Percentiles rank a stretch among this genome's conserved stretches.
Evolutionary conservation across 768 basidiomycete species (phyloP).

Genomic region (Suillus placidus): DNA sequence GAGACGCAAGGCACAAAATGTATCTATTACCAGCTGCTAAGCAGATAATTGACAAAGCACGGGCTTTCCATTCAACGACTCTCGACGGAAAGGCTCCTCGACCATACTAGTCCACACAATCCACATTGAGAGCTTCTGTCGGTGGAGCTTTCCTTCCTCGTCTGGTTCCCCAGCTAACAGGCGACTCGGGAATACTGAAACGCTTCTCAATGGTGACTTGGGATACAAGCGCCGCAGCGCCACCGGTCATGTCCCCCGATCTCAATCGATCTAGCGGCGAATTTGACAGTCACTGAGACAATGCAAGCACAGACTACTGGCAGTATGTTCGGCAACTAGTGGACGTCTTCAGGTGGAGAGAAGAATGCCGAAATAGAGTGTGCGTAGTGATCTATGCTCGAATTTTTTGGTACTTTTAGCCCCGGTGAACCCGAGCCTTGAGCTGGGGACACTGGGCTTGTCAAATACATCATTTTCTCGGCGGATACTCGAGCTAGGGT

Average conservation of each 20-base stretch:
- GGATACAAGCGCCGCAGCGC: slow-evolving; percentile 44
- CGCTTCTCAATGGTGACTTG: slow-evolving; percentile 69
- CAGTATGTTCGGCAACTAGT: slow-evolving; percentile 76
- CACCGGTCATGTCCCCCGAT: slow-evolving; percentile 37
- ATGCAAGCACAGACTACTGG: slow-evolving; percentile 73
- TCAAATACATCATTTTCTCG: too few relatives aligned
- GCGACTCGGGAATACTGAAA: slow-evolving; percentile 66
- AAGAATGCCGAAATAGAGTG: slow-evolving; percentile 39
- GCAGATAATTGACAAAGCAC: slow-evolving; percentile 64
- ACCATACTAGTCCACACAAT: slow-evolving; percentile 40
- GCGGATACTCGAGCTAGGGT: too few relatives aligned
- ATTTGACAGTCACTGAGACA: slow-evolving; percentile 34
- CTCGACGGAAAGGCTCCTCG: slow-evolving; percentile 35
- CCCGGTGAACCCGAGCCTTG: too few relatives aligned
- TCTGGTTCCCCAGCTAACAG: slow-evolving; percentile 75
- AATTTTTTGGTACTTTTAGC: too few relatives aligned
- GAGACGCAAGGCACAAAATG: slow-evolving; percentile 67
- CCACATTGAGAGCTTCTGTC: slow-evolving; percentile 63
- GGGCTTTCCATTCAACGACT: slow-evolving; percentile 40
- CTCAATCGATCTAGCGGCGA: slow-evolving; percentile 43
- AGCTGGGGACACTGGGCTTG: too few relatives aligned
- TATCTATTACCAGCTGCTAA: slow-evolving; percentile 59
- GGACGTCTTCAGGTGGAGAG: slow-evolving; percentile 66
- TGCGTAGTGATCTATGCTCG: slow-evolving; percentile 9
- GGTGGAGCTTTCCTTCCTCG: slow-evolving; percentile 60